phyloP scores from a whole-genome alignment of 2,329 filamentous ascomycete species.

The Trichothecium sympodiale region DNA sequence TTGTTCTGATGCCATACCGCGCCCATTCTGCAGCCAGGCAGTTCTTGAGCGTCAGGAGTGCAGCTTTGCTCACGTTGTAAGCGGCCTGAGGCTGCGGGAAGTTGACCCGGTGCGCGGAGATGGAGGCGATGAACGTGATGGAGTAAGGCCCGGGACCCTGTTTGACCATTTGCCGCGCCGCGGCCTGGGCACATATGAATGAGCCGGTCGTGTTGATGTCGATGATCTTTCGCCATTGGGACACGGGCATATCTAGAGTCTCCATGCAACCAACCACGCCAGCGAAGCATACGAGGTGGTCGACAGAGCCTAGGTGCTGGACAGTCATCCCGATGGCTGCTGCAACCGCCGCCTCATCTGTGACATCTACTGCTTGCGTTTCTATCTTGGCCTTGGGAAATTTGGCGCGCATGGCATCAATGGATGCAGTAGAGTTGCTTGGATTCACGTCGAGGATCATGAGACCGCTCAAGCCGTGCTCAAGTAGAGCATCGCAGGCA shows the following conservation, averaged over 20 bases:
- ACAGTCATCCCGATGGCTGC: slow-evolving; percentile 6
- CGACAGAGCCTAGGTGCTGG: slow-evolving; percentile 9
- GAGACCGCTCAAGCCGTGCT: slow-evolving; percentile 52
- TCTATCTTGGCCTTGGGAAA: slow-evolving; percentile 10
- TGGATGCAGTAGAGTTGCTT: slow-evolving; percentile 16
- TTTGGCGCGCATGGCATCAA: slow-evolving; percentile 7
- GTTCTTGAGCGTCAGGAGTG: slow-evolving; percentile 49
- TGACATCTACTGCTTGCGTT: slow-evolving; percentile 9
- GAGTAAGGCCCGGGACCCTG: slow-evolving; percentile 38
- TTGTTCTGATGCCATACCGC: slow-evolving; percentile 57
- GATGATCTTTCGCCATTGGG: slow-evolving; percentile 51
- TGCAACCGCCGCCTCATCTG: slow-evolving; percentile 7
- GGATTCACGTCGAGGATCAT: slow-evolving; percentile 48
- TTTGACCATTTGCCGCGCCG: slow-evolving; percentile 39
- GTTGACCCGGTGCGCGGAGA: slow-evolving; percentile 59
- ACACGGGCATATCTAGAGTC: slow-evolving; percentile 45
- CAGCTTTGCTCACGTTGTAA: slow-evolving; percentile 65
- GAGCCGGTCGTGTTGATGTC: slow-evolving; percentile 64
- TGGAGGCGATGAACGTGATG: slow-evolving; percentile 56
- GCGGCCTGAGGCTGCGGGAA: slow-evolving; percentile 61
- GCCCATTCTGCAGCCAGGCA: slow-evolving; percentile 66
- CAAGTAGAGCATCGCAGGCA: slow-evolving; percentile 52
- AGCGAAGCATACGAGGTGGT: slow-evolving; percentile 26
- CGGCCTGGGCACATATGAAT: slow-evolving; percentile 60
- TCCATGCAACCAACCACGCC: slow-evolving; percentile 55